Evolutionary conservation across 805 yeast genomes (phyloP).

Genomic region (Candida oleophila): DNA sequence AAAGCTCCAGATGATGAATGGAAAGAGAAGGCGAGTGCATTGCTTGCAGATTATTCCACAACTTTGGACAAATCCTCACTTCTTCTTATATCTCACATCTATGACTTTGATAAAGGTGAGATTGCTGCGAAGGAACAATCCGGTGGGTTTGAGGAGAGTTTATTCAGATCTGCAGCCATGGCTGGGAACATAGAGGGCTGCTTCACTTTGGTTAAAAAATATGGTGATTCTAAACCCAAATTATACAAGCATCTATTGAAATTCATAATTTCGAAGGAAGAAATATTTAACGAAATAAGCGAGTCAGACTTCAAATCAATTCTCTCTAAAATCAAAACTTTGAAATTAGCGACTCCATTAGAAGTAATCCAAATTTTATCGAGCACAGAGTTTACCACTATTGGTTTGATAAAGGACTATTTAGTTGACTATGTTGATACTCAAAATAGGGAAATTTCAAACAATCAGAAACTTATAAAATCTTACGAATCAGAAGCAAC

Average conservation of each 20-base stretch:
- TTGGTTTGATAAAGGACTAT: conserved; percentile 71
- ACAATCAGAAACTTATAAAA: conserved; percentile 62
- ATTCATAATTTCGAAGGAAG: conserved; percentile 57
- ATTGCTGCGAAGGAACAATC: conserved; percentile 35
- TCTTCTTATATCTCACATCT: conserved; percentile 55
- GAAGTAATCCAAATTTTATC: conserved; percentile 75
- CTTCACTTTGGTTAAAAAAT: conserved; percentile 52
- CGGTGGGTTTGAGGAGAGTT: conserved; percentile 54
- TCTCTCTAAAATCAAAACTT: conserved; percentile 50
- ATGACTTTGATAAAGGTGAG: conserved; percentile 53
- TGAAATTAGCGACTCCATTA: conserved; percentile 63
- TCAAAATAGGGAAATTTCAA: conserved; percentile 64
- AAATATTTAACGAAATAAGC: conserved; percentile 51
- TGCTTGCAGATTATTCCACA: conserved; percentile 48
- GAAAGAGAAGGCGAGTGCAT: conserved; percentile 59
- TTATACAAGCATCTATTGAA: conserved; percentile 65
- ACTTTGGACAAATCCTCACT: conserved; percentile 57
- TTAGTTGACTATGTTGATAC: conserved; percentile 58
- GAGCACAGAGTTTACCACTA: conserved; percentile 58
- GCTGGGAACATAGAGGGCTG: conserved; percentile 58
- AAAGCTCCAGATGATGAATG: conserved; percentile 45
- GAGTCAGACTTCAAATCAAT: conserved; percentile 47
- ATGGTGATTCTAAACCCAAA: conserved; percentile 63
- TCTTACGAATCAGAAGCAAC: conserved; percentile 69
- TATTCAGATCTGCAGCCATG: conserved; percentile 65